Evolutionary conservation across 148 eudicot genomes (phyloP), one percentile per base, ranked within the genome.

Genomic region (Simmondsia chinensis): DNA sequence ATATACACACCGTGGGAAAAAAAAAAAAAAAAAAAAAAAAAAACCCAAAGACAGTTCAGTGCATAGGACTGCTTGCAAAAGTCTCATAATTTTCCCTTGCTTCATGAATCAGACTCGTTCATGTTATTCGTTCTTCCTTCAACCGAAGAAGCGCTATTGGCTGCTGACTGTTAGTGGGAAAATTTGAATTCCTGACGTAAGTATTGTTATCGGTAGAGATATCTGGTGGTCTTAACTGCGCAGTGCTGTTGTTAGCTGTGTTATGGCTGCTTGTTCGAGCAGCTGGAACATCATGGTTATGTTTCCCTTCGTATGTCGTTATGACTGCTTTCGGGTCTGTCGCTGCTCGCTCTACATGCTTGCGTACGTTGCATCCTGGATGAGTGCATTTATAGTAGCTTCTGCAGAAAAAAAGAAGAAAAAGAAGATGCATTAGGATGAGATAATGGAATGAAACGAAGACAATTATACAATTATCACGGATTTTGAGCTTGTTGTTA

Each of bases 291-390:
- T 79, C 87, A 32, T 87, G 96, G 41, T 63, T 75, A 49, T 87
- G 96, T 58, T 77, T 87, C 12, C 96, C 96, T 43, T 83, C 94
- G 16, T 87, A 87, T 24, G 96, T 82, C 10, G 96, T 87, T 51
- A 79, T 70, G 20, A 87, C 96, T 17, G 88, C 88, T 72, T 83
- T 83, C 4, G 73, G 76, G 63, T 87, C 89, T 14, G 70, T 64
- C 36, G 96, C 71, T 41, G 89, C 85, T 19, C 96, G 74, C 65
- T 87, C 94, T 6, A 87, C 69, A 27, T 87, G 94, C 72, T 83
- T 87, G 16, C 96, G 82, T 20, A 82, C 84, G 44, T 77, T 80
- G 66, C 96, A 87, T n/a, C 88, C 94, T 6, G 46, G 60, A 57
- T 43, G 62, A 1, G 96, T 83, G 66, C 96, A 87, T 59, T 83